phyloP scores from a whole-genome alignment of 2,329 filamentous ascomycete genomes.

The Botrytis paeoniae region DNA sequence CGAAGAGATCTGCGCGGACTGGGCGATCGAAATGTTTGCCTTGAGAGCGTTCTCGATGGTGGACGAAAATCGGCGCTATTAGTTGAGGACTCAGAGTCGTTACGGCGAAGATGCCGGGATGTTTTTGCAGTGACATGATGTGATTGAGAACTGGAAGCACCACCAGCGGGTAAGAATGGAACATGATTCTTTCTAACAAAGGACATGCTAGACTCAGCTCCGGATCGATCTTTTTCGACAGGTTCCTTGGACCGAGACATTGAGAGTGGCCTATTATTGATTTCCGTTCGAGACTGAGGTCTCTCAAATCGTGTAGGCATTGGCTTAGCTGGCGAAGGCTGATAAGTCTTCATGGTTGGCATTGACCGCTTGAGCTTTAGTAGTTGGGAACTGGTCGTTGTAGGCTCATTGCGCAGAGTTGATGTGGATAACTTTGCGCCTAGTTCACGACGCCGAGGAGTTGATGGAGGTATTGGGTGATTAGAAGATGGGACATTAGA shows the following conservation, averaged over 20 bases:
- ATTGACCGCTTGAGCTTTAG: slow-evolving; percentile 64
- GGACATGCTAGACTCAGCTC: slow-evolving; percentile 49
- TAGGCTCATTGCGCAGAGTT: slow-evolving; percentile 56
- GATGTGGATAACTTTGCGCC: slow-evolving; percentile 52
- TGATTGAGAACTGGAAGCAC: slow-evolving; percentile 63
- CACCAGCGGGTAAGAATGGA: slow-evolving; percentile 78
- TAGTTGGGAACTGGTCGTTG: slow-evolving; percentile 64
- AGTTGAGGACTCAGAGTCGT: slow-evolving; percentile 72
- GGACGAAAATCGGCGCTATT: slow-evolving; percentile 58
- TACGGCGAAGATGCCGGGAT: slow-evolving; percentile 69
- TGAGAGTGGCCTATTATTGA: slow-evolving; percentile 46
- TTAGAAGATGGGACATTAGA: slow-evolving; percentile 57
- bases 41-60: slow-evolving; percentile 55
- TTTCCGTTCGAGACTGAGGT: slow-evolving; percentile 57
- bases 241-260: slow-evolving; percentile 67
- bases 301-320: slow-evolving; percentile 50
- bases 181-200: slow-evolving; percentile 58
- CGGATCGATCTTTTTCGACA: slow-evolving; percentile 52
- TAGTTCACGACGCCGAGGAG: slow-evolving; percentile 60
- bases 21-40: slow-evolving; percentile 54
- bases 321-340: slow-evolving; percentile 52
- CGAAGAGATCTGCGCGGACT: slow-evolving; percentile 51
- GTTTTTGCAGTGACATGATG: slow-evolving; percentile 74
- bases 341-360: slow-evolving; percentile 52
- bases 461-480: slow-evolving; percentile 53